Evolutionary conservation across 768 basidiomycete genomes (phyloP).

Genomic region (Naganishia vaughanmartiniae): DNA sequence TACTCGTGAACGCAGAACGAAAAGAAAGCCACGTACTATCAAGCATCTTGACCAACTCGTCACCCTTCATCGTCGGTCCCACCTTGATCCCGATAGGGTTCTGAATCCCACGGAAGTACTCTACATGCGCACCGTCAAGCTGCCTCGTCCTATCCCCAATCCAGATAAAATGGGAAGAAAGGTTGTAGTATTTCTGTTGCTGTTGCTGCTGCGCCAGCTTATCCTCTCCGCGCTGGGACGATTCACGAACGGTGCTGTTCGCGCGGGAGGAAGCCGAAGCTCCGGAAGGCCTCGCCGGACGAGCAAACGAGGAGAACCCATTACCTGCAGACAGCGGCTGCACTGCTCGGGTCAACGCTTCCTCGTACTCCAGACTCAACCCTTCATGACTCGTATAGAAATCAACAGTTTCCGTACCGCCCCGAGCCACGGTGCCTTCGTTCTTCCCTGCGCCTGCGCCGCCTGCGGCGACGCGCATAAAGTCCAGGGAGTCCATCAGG

Average conservation of each 20-base stretch:
- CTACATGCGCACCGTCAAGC: slow-evolving; percentile 86
- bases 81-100: slow-evolving; percentile 76
- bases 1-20: slow-evolving; percentile 43
- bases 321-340: slow-evolving; percentile 54
- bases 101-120: slow-evolving; percentile 55
- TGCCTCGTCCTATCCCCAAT: slow-evolving; percentile 94
- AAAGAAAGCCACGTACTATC: slow-evolving; percentile 58
- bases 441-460: slow-evolving; percentile 48
- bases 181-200: slow-evolving; percentile 68
- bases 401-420: slow-evolving; percentile 79
- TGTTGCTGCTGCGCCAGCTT: background rate
- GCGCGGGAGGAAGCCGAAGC: slow-evolving; percentile 27
- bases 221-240: background rate
- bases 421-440: slow-evolving; percentile 57
- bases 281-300: slow-evolving; percentile 15
- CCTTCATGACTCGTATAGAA: slow-evolving; percentile 96
- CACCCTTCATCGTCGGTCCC: slow-evolving; percentile 76
- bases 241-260: slow-evolving; percentile 38
- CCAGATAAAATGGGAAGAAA: slow-evolving; percentile 93
- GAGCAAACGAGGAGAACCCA: slow-evolving; percentile 35
- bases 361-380: slow-evolving; percentile 85
- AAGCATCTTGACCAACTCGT: slow-evolving; percentile 72
- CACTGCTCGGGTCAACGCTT: slow-evolving; percentile 71
- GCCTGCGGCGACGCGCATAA: slow-evolving; percentile 81
- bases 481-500: slow-evolving; percentile 87